Base-by-base conservation (phyloP, 2,329 filamentous ascomycete species). In the Fusarium virguliforme region DNA sequence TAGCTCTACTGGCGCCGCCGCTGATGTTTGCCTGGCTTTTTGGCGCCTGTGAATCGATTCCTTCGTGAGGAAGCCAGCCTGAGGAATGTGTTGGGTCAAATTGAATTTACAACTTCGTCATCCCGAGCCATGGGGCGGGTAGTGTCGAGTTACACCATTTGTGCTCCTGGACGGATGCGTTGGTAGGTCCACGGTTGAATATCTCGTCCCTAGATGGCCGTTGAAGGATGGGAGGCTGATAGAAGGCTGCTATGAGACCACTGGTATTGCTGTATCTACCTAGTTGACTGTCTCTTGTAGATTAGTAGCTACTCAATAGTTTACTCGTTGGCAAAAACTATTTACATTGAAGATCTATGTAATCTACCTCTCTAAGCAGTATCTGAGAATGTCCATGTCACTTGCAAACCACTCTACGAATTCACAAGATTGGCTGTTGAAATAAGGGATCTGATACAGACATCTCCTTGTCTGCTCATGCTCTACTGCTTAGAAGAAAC, bases 401-500 rank as follows among this genome's bases (percentile, higher is more conserved):
- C 8, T 48, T 48, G 8, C 30, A 12, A 8, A 48, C 15, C n/a
- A 30, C 1, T 12, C 6, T 18, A 41, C 43, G 6, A 15, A 30
- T 26, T 48, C 26, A 18, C 7, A 43, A 13, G n/a, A 24, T 6
- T 48, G 9, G 8, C 15, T 15, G 4, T 48, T 26, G 30, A 8
- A 48, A 15, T 4, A 18, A 48, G 8, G 15, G 8, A 6, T 5
- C 9, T 10, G 43, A 48, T 48, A 3, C 7, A 48, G 6, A 30
- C 26, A 30, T 48, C 5, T 48, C 18, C 4, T 30, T 48, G 9
- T 3, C 15, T n/a, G 8, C 9, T 46, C 24, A 55, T 4, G 18
- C 18, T 18, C 18, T 55, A 18, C 34, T 46, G 13, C n/a, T 55
- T 53, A 1, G 56, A 43, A 8, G 60, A 73, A 3, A 22, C 28